Evolutionary conservation across 192 early-diverging fungal genomes (phyloP).

Genomic region (Jimgerdemannia flammicorona): DNA sequence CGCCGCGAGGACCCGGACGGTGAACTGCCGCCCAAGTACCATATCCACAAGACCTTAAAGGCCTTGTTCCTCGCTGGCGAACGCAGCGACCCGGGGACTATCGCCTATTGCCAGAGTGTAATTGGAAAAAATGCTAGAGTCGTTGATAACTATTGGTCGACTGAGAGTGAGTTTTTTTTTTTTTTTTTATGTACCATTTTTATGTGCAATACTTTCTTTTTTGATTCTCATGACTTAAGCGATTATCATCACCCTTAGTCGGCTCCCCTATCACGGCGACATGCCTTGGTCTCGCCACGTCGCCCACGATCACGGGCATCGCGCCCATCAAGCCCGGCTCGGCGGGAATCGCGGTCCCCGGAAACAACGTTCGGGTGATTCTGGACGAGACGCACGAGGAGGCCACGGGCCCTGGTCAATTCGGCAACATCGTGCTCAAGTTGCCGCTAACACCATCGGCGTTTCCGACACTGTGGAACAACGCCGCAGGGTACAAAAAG

Average conservation of each 20-base stretch:
- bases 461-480: slow-evolving; percentile 77
- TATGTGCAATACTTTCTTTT: no score
- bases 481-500: slow-evolving; percentile 63
- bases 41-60: slow-evolving; percentile 52
- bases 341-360: slow-evolving; percentile 78
- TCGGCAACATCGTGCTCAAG: slow-evolving; percentile 76
- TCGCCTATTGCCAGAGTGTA: slow-evolving; percentile 44
- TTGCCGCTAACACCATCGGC: slow-evolving; percentile 79
- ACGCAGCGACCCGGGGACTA: slow-evolving; percentile 76
- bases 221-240: neutral
- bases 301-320: neutral
- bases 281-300: slow-evolving; percentile 46
- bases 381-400: slow-evolving; percentile 42
- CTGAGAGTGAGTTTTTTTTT: slow-evolving; percentile 50
- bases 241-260: slow-evolving; percentile 10
- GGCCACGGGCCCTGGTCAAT: slow-evolving; percentile 40
- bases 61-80: slow-evolving; percentile 80
- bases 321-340: slow-evolving; percentile 54
- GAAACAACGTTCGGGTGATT: slow-evolving; percentile 66
- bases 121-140: slow-evolving; percentile 48
- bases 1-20: slow-evolving; percentile 75
- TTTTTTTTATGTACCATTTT: neutral
- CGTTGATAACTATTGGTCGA: slow-evolving; percentile 89
- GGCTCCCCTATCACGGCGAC: slow-evolving; percentile 79
- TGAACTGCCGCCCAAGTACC: slow-evolving; percentile 48